Percentiles rank a stretch among this genome's conserved stretches.
Evolutionary conservation across 1,284 basidiomycete species (phyloP).

Genomic region (Volvariella volvacea): DNA sequence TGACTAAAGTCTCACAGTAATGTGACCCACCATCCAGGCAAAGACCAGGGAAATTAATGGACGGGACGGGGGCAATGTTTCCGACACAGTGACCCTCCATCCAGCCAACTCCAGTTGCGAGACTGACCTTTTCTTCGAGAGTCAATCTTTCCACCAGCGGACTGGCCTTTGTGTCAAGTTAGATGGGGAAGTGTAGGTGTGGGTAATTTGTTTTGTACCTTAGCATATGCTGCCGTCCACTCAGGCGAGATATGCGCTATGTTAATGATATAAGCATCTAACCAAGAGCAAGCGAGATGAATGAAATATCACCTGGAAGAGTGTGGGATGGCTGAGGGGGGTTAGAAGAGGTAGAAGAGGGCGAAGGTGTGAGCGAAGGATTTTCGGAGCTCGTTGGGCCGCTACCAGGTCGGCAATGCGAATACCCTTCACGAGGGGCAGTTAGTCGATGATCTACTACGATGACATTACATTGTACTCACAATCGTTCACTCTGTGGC

Average conservation of each 20-base stretch:
- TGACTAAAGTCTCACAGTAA: too few relatives aligned
- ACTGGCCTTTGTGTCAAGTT: too few relatives aligned
- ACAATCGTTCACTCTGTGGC: constrained; percentile 37
- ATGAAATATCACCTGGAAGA: constrained; percentile 14
- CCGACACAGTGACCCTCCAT: constrained; percentile 53
- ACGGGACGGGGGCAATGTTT: constrained; percentile 56
- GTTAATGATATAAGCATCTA: too few relatives aligned
- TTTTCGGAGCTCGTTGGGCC: too few relatives aligned
- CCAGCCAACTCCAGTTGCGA: constrained; percentile 50
- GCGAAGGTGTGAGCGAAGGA: too few relatives aligned
- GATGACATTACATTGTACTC: constrained; percentile 10
- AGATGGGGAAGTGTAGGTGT: too few relatives aligned
- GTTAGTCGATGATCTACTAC: neutral
- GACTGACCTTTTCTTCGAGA: constrained; percentile 52
- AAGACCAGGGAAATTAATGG: constrained; percentile 59
- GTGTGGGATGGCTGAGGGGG: constrained; percentile 12
- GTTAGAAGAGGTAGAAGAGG: constrained; percentile 9
- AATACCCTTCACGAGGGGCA: constrained; percentile 34
- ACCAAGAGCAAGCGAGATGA: neutral
- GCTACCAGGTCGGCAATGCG: constrained; percentile 36
- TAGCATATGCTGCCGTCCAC: constrained; percentile 50
- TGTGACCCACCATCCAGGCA: constrained; percentile 53
- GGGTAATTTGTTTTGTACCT: too few relatives aligned
- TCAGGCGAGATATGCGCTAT: constrained; percentile 41
- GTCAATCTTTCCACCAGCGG: too few relatives aligned